Evolutionary conservation across 1,139 yeast genomes (phyloP), one percentile per base, ranked within the genome.

Genomic region (Magnusiomyces tetraspermus): DNA sequence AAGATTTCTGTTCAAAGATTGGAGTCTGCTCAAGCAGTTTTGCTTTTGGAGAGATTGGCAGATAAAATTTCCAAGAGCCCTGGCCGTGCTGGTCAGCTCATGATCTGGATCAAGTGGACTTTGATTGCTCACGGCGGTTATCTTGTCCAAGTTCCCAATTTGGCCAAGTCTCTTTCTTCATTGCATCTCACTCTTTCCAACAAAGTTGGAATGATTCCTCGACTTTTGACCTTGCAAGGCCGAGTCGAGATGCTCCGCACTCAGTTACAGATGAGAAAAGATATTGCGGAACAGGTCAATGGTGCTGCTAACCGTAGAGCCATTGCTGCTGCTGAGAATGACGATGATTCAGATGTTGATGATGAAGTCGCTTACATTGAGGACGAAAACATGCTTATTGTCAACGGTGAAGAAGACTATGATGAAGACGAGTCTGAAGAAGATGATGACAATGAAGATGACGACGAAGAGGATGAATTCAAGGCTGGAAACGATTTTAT

Each of bases 51-150:
- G 64, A 76, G 90, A 62, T 72, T 92, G 40, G 89, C 96, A 1
- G 96, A 89, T 65, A 79, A 87, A 66, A 79, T 88, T 55, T 83
- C 90, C 11, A 78, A 94, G 61, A 73, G 76, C 26, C 79, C 82
- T 4, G 70, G 75, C 55, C 78, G 88, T 60, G 89, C 89, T 58
- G 86, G 84, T 41, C 83, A 82, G 56, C 74, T 92, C 58, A 83
- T 85, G 58, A 76, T 80, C 49, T 92, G 99, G 99, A 82, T 90
- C 59, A 87, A 90, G 67, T 90, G 97, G 94, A 83, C 89, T 50
- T 74, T 94, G 63, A 83, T 92, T 48, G 80, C 85, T 41, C 98
- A 94, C 67, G 98, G 98, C 42, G 92, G 95, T 1, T 82, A 81
- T 58, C 71, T 83, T 51, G 77, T 85, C 28, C 77, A 85, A 19